A percentile compares a stretch with the other conserved stretches of the same genome.
Evolutionary conservation across 148 eudicot genomes (phyloP).

Genomic region (Oxyria digyna): DNA sequence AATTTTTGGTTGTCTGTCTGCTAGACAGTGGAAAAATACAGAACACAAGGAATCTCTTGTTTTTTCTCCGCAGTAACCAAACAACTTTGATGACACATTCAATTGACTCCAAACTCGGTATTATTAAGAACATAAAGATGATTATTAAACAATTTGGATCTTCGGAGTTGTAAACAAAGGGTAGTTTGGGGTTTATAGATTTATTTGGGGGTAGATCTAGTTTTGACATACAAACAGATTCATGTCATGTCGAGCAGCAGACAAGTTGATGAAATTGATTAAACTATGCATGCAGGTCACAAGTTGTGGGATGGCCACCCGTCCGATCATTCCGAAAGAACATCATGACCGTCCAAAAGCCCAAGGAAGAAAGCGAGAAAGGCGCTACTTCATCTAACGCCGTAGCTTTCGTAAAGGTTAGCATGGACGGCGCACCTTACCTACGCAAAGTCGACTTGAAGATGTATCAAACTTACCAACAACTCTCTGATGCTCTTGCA

Average conservation of each 20-base stretch:
- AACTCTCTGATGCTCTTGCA: slow-evolving; percentile 43
- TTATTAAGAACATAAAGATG: too few species aligned
- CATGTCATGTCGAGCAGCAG: too few species aligned
- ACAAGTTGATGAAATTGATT: too few species aligned
- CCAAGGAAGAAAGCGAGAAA: not conserved
- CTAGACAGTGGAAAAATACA: slow-evolving; percentile 15
- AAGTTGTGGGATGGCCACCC: slow-evolving; percentile 71
- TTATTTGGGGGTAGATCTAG: too few species aligned
- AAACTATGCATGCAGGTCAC: too few species aligned
- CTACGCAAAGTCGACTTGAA: slow-evolving; percentile 49
- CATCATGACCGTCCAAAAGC: slow-evolving; percentile 24
- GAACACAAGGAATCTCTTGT: slow-evolving; percentile 16
- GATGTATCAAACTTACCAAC: slow-evolving; percentile 37
- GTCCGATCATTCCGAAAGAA: slow-evolving; percentile 51
- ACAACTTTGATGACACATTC: not conserved
- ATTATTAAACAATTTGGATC: too few species aligned
- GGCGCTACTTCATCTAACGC: not conserved
- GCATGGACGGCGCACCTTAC: slow-evolving; percentile 62
- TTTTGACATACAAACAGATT: too few species aligned
- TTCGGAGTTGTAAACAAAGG: too few species aligned
- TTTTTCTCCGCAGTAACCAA: slow-evolving; percentile 6
- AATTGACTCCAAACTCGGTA: not conserved
- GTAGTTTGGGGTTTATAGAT: too few species aligned
- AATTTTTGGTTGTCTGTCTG: slow-evolving; percentile 18
- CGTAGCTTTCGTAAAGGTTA: slow-evolving; percentile 37